Base-by-base conservation (phyloP, 2,329 filamentous ascomycete genomes). In the Fonsecaea nubica region DNA sequence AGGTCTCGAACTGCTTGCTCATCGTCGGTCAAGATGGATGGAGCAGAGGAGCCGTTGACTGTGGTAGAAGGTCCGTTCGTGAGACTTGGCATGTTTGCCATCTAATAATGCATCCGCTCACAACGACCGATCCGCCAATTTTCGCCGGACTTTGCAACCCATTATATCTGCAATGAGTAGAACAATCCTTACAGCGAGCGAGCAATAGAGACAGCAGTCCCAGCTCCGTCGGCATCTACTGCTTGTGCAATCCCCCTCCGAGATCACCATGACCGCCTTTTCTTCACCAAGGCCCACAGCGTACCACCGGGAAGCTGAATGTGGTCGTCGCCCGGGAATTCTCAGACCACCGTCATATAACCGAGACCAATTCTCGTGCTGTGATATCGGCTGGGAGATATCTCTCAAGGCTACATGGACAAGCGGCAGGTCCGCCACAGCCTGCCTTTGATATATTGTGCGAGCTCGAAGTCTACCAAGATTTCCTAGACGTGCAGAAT, bases 1-100 rank as follows among this genome's bases (percentile, higher is more conserved):
- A 62, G n/a, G 59, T 55, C 48, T 15, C 48, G 48, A 33, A 62
- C 59, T 40, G 48, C 59, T 62, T 62, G 59, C 33, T 62, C 48
- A 32, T 62, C 48, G 59, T 62, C 59, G 48, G 48, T 32, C 59
- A 62, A 42, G 58, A 62, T n/a, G 15, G 45, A 36, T 10, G 58
- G 5, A 25, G 45, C 32, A 53, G 35, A 18, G n/a, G 30, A 33
- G 58, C 45, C 48, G 33, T 62, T 62, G 58, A 40, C 42, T 12
- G 40, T 6, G 58, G 30, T 10, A 21, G 58, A 61, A 53, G 12
- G 45, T 61, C 32, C 32, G 33, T 40, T 40, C 33, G 33, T 13
- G n/a, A 54, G 32, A 36, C 58, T 62, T 25, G 58, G 58, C 58
- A 62, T 62, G 48, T 62, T 62, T 62, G 33, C 3, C 58, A 30